Conservation (phyloP, 2,329 filamentous ascomycete species). For the Myriosclerotinia curreyana region DNA sequence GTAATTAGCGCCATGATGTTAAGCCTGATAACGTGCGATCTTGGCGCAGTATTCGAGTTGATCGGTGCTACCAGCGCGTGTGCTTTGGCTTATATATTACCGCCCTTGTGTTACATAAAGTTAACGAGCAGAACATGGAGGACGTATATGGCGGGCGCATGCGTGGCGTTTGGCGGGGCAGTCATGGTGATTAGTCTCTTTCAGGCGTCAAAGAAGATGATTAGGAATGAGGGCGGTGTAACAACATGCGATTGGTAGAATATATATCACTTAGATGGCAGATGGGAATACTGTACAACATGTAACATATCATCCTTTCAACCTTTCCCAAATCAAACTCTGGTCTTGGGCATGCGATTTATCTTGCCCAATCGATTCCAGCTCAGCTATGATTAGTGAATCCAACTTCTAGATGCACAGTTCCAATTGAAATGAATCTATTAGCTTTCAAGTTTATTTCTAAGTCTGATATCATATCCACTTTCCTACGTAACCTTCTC, state of each 20-base stretch:
- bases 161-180: slow-evolving; percentile 72
- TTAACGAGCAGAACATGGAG: slow-evolving; percentile 74
- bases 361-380: no score
- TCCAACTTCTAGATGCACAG: no score
- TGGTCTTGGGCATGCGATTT: no score
- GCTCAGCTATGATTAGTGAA: no score
- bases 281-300: no score
- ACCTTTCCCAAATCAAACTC: no score
- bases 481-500: no score
- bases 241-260: slow-evolving; percentile 30
- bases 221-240: slow-evolving; percentile 35
- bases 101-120: slow-evolving; percentile 93
- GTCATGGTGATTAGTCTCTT: slow-evolving; percentile 80
- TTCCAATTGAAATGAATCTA: no score
- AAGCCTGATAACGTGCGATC: slow-evolving; percentile 83
- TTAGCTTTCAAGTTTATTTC: no score
- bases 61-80: slow-evolving; percentile 94
- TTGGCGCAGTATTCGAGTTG: slow-evolving; percentile 91
- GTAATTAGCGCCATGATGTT: slow-evolving; percentile 76
- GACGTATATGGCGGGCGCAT: slow-evolving; percentile 66
- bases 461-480: no score
- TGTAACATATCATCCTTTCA: no score
- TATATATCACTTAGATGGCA: neutral
- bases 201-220: slow-evolving; percentile 68
- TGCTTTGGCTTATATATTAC: slow-evolving; percentile 90